Base-by-base conservation (phyloP, 306 rosid species). In the Pyrus communis region DNA sequence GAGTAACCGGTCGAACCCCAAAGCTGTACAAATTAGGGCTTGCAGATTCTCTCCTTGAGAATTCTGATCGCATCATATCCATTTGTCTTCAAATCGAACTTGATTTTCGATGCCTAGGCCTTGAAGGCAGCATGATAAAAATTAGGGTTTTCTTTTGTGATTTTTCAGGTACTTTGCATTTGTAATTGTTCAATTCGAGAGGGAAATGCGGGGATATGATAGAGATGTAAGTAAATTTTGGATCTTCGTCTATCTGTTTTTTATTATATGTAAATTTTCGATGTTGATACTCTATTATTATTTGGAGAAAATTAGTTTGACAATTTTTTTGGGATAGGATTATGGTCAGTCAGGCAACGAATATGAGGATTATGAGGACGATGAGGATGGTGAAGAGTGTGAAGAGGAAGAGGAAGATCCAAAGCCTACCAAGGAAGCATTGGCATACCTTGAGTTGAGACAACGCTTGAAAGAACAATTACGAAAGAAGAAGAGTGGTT, bases 401-500 rank as follows among this genome's bases (percentile, higher is more conserved):
- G 93, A 60, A 73, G 93, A 78, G 68, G 89, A 76, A 82, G 85
- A 82, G 69, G 85, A 82, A 73, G 90, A 85, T 71, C 91, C 55
- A 22, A 87, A 85, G 73, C 96, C 89, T 8, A 84, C 93, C 6
- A 87, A 87, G 80, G 98, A 91, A 73, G 94, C 86, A 83, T 14
- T 82, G 73, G 90, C 88, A 17, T 91, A 85, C 71, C 97, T 93
- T 75, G 93, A 77, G 75, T 79, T 86, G 85, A 91, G 97, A 82
- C 88, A 91, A 81, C 80, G 82, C 22, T 78, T 88, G 84, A 93
- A 93, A 86, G 97, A 93, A 46, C 78, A 71, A 23, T 67, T 87
- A 22, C 86, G 93, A 80, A 88, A 76, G 83, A 86, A 75, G 82
- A 92, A 88, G 63, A 85, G 61, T 4, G 77, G 83, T 75, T 60